Evolutionary conservation across 2,329 filamentous ascomycete genomes (phyloP).

Genomic region (Aspergillus pseudoterreus): DNA sequence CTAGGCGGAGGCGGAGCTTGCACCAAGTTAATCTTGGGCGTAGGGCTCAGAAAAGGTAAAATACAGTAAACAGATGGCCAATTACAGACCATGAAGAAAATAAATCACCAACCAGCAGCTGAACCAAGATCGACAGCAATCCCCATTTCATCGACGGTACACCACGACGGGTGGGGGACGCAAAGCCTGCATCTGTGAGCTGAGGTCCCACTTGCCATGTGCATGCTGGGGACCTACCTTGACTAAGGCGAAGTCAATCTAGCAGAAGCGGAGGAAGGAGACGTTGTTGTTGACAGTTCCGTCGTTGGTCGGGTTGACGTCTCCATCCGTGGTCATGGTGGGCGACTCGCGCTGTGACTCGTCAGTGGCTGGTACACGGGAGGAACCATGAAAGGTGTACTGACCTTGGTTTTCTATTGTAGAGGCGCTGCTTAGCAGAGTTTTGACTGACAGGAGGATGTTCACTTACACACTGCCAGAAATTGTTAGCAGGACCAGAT

Average conservation of each 20-base stretch:
- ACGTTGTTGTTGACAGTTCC: constrained; percentile 12
- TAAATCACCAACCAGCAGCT: no score
- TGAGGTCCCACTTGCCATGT: not conserved
- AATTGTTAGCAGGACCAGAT: not conserved
- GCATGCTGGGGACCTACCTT: not conserved
- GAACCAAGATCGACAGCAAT: no score
- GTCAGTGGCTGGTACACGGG: not conserved
- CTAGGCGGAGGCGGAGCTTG: no score
- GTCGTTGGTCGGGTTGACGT: constrained; percentile 10
- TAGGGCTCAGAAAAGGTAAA: not conserved
- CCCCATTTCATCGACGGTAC: no score
- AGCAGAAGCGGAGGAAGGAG: constrained; percentile 11
- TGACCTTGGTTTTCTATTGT: constrained; percentile 6
- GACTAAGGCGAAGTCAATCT: not conserved
- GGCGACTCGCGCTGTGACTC: not conserved
- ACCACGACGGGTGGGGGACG: not conserved
- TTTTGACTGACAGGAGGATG: not conserved
- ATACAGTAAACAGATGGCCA: not conserved
- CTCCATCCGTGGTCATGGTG: constrained; percentile 4
- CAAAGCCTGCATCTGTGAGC: not conserved
- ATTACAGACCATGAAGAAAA: no score
- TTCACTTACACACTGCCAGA: constrained; percentile 2
- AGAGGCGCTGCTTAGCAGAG: not conserved
- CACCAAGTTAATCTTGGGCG: not conserved
- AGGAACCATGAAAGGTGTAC: not conserved